Base-by-base conservation (phyloP, 75 land plant species). In the Picea sitchensis region DNA sequence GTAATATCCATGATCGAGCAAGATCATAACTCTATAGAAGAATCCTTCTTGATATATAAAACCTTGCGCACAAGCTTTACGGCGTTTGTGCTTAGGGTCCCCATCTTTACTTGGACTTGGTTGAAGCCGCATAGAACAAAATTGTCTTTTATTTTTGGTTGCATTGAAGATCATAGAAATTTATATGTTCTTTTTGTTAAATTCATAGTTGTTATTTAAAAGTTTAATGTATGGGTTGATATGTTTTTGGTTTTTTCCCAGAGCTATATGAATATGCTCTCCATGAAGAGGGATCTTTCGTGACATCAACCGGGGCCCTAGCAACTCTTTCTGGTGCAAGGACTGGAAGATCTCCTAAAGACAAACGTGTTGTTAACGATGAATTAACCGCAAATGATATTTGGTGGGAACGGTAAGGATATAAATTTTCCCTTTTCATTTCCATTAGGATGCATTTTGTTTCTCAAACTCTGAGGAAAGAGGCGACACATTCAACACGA, bases 241-340 rank as follows among this genome's bases (percentile, higher is more conserved):
- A 54, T 51, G 14, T 12, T 26, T 15, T 30, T 18, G 23, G 60
- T 73, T 34, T 63, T 32, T 60, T 41, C 76, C 51, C 65, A 87
- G 88, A 87, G 83, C 81, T 87, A n/a, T 87, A 87, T 76, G 88
- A 87, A 65, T 87, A 84, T 58, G 88, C 88, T 47, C 86, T 87
- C 76, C 82, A 58, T 54, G 88, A 87, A 73, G 86, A 85, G 68
- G 88, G 88, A 7, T 87, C 88, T 9, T 85, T 82, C 81, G 80
- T 87, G 68, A 87, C 88, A 34, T 77, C 87, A 47, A 81, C 81
- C 20, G 88, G 88, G 17, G 88, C 88, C 61, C 80, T 87, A 60
- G 88, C 88, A 54, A 87, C 88, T 14, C 78, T 87, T 36, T 87
- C 88, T 31, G 88, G 88, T 9, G 88, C 88, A 14, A 87, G 86